Evolutionary conservation across 441 rosid species (phyloP), one percentile per base, ranked within the genome.

Genomic region (Brassica hybrid): DNA sequence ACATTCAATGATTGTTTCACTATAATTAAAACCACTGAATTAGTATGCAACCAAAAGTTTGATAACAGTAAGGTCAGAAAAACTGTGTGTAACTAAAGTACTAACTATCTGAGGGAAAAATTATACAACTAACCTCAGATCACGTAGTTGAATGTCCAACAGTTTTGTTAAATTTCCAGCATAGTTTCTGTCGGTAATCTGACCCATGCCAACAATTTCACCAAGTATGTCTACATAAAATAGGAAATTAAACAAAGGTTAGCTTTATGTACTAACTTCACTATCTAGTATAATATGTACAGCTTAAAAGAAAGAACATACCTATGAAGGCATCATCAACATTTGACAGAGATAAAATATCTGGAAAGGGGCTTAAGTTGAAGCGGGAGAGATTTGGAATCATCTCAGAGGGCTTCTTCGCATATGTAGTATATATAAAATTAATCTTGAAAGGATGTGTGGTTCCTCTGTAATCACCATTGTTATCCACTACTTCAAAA

Each of bases 191-290:
- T 58, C 30, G 1, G 2, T 19, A 58, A 21, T 21, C 3, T 10
- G n/a, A 58, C 62, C 25, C 62, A 58, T 58, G 62, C 30, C 30
- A 1, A 19, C 14, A 19, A 58, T 10, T 10, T 58, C 30, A 58
- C 62, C 62, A 12, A 58, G 5, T 19, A 58, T 58, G 13, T 58
- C 7, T 58, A 80, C 17, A 52, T 52, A 14, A 14, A 16, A 52
- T 0, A 52, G 19, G 6, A 52, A 52, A 14, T 5, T 48, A 48
- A 12, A 7, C 57, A n/a, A 5, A 52, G 19, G 14, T 52, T 52
- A 52, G 56, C 2, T 14, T 30, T 30, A 4, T 30, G 32, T 30
- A 30, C 32, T 30, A 30, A 23, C 2, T 30, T 3, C 32, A 30
- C 5, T 30, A 3, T 30, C 5, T 30, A 30, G 3, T 30, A 23